Conservation (phyloP, 2,329 filamentous ascomycete species). For the Exophiala dermatitidis region DNA sequence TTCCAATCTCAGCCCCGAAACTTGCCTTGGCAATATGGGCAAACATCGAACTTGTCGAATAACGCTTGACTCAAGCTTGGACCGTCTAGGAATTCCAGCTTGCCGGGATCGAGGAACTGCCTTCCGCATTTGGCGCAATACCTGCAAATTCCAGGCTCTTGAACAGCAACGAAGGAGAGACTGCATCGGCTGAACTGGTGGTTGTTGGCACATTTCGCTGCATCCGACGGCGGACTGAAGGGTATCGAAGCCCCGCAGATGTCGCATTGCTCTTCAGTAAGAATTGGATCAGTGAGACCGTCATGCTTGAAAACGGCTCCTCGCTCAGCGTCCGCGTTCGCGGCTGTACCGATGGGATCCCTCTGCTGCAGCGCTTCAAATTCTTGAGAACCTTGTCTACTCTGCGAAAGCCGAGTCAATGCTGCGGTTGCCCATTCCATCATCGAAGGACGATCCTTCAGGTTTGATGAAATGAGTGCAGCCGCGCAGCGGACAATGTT, state of each 20-base stretch:
- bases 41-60: slow-evolving; percentile 26
- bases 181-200: slow-evolving; percentile 26
- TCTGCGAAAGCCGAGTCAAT: background rate
- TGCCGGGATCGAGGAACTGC: slow-evolving; percentile 25
- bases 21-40: slow-evolving; percentile 27
- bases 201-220: slow-evolving; percentile 19
- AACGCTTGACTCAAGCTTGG: slow-evolving; percentile 24
- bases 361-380: background rate
- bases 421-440: slow-evolving; percentile 3
- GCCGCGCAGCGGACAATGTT: slow-evolving; percentile 11
- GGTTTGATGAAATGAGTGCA: slow-evolving; percentile 8
- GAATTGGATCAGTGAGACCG: background rate
- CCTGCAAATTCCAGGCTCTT: slow-evolving; percentile 28
- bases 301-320: background rate
- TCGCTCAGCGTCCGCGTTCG: background rate
- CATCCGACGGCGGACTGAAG: slow-evolving; percentile 4
- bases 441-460: background rate
- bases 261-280: slow-evolving; percentile 19
- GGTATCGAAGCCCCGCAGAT: slow-evolving; percentile 20
- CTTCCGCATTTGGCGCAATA: slow-evolving; percentile 27
- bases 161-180: slow-evolving; percentile 26
- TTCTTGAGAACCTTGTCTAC: background rate
- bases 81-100: slow-evolving; percentile 18
- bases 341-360: background rate
- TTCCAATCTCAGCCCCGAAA: slow-evolving; percentile 25